These are phyloP conservation scores for Mycena filopes DNA, from an alignment of 768 basidiomycete species.

Conservation along the genomic window DNA sequence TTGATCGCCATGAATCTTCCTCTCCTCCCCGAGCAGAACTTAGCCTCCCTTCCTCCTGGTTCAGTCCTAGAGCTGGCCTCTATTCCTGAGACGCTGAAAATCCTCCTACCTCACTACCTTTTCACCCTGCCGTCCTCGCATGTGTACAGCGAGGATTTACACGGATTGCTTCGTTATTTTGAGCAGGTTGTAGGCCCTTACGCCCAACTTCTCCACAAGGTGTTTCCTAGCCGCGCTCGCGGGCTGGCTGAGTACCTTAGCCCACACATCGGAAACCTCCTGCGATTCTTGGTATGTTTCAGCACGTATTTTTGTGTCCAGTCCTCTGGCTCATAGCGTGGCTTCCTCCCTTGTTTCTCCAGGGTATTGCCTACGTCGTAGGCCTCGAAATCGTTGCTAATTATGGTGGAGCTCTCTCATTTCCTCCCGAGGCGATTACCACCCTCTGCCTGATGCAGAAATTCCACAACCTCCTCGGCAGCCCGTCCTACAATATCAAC, in stretches of 20 bases:
- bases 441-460: neutral
- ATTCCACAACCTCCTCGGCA: neutral
- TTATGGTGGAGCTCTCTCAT: conserved; percentile 31
- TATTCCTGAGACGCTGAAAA: neutral
- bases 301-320: too few species aligned
- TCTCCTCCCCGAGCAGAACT: too few species aligned
- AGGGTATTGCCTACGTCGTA: too few species aligned
- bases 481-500: neutral
- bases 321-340: too few species aligned
- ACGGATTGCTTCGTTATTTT: neutral
- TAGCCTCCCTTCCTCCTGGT: neutral
- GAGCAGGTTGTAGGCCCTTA: neutral
- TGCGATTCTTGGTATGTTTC: conserved; percentile 6
- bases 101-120: neutral
- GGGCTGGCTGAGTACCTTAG: neutral
- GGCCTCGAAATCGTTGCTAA: too few species aligned
- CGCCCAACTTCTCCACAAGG: neutral
- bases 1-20: too few species aligned
- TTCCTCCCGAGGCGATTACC: neutral
- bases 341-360: too few species aligned
- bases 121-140: neutral
- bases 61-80: neutral
- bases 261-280: neutral
- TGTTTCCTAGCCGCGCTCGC: neutral
- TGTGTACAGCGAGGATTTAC: neutral